Percentiles rank a stretch among this genome's conserved stretches.
These are phyloP conservation scores for Termitomyces sp. DNA, from an alignment of 768 basidiomycete species.

Conservation along the genomic window DNA sequence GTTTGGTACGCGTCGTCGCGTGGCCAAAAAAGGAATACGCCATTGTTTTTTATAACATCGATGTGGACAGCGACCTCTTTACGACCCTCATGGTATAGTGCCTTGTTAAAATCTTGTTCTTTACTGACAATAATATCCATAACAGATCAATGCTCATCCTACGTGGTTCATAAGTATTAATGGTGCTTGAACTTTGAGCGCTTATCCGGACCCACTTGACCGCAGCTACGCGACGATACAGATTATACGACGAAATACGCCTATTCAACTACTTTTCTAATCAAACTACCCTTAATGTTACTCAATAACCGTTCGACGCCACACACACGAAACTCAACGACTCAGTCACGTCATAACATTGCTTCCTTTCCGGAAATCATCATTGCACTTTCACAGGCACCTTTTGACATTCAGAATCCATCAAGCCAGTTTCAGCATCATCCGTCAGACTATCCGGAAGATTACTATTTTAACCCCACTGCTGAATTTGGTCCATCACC, in stretches of 20 bases:
- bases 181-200: background rate
- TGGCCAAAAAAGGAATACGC: constrained; percentile 9
- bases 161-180: background rate
- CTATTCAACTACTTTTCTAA: background rate
- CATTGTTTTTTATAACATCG: constrained; percentile 11
- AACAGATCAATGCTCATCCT: constrained; percentile 3
- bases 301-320: background rate
- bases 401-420: background rate
- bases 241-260: background rate
- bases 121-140: background rate
- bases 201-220: constrained; percentile 1
- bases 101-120: constrained; percentile 3
- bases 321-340: constrained; percentile 3
- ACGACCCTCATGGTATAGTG: constrained; percentile 6
- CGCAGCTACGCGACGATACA: background rate
- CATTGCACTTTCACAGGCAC: background rate
- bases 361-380: background rate
- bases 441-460: background rate
- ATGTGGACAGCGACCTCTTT: background rate
- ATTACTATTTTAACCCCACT: background rate
- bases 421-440: background rate
- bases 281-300: background rate
- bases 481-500: background rate
- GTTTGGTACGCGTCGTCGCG: constrained; percentile 17
- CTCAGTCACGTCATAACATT: background rate